A percentile compares a stretch with the other conserved stretches of the same genome.
phyloP scores from a whole-genome alignment of 257 asterid genomes.

The Prunella vulgaris region DNA sequence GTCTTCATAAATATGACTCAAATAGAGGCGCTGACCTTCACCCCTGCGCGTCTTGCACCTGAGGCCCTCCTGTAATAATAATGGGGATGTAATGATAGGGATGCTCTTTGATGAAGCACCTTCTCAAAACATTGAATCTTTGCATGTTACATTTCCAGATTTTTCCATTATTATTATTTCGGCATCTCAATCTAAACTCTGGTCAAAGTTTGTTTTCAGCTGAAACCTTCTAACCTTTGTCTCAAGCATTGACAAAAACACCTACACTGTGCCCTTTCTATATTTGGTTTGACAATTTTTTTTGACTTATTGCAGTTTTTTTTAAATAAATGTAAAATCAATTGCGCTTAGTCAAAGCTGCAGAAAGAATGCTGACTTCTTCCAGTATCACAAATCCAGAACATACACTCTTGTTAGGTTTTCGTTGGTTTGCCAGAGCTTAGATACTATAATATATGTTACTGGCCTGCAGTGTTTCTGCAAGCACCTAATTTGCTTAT shows the following conservation, averaged over 20 bases:
- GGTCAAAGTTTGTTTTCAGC: not conserved
- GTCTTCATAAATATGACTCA: not conserved
- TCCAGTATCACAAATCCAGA: not conserved
- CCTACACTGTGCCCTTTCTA: not conserved
- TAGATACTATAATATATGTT: not conserved
- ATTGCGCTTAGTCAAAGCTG: not conserved
- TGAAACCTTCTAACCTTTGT: not conserved
- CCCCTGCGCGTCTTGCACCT: too few relatives aligned
- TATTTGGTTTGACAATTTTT: not conserved
- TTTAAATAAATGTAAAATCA: conserved; percentile 2
- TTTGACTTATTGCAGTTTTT: not conserved
- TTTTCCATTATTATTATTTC: not conserved
- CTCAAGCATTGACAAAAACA: not conserved
- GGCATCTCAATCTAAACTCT: not conserved
- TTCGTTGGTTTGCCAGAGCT: conserved; percentile 1
- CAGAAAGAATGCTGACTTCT: not conserved
- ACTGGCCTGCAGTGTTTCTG: not conserved
- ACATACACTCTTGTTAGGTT: not conserved
- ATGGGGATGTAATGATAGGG: too few relatives aligned
- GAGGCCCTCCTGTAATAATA: too few relatives aligned
- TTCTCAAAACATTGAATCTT: not conserved
- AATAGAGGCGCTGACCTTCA: too few relatives aligned
- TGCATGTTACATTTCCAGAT: not conserved
- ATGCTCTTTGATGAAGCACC: too few relatives aligned
- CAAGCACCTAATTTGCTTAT: conserved; percentile 10